Percentiles rank a stretch among this genome's conserved stretches.
Evolutionary conservation across 2,329 filamentous ascomycete genomes (phyloP).

Genomic region (Diplodia seriata): DNA sequence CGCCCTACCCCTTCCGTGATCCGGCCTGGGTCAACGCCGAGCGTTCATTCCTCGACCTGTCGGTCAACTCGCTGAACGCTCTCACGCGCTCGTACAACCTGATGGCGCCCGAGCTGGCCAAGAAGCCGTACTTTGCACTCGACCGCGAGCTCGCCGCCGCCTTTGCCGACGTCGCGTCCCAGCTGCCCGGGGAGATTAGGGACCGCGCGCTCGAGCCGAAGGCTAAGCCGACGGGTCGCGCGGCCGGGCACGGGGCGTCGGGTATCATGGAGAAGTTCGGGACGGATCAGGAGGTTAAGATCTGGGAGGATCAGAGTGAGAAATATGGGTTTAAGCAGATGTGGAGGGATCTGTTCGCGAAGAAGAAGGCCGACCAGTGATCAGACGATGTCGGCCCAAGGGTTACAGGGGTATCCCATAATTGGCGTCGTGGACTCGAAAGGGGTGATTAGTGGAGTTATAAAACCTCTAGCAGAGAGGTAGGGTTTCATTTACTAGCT

Average conservation of each 20-base stretch:
- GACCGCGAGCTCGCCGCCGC: constrained; percentile 81
- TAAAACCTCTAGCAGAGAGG: too few relatives aligned
- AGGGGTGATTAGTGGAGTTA: too few relatives aligned
- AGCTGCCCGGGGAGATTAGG: constrained; percentile 73
- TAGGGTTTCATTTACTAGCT: too few relatives aligned
- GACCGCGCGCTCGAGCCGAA: constrained; percentile 65
- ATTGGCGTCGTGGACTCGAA: not conserved
- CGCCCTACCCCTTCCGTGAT: constrained; percentile 73
- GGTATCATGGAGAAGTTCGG: constrained; percentile 68
- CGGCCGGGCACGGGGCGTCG: constrained; percentile 52
- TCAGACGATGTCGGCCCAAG: not conserved
- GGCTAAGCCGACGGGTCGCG: constrained; percentile 32
- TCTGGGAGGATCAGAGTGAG: constrained; percentile 76
- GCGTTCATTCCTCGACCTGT: constrained; percentile 74
- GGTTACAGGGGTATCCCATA: not conserved
- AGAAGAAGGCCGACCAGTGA: not conserved
- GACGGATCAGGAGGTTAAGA: constrained; percentile 59
- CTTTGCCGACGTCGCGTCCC: constrained; percentile 84
- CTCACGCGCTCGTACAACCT: constrained; percentile 90
- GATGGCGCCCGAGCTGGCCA: constrained; percentile 89
- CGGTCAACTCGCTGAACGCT: constrained; percentile 78
- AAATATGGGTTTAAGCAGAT: constrained; percentile 89
- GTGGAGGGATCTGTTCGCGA: constrained; percentile 78
- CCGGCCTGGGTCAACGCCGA: constrained; percentile 76
- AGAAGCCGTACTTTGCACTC: constrained; percentile 88